Evolutionary conservation across 148 eudicot species (phyloP), one percentile per base, ranked within the genome.

Genomic region (Hydrangea macrophylla): DNA sequence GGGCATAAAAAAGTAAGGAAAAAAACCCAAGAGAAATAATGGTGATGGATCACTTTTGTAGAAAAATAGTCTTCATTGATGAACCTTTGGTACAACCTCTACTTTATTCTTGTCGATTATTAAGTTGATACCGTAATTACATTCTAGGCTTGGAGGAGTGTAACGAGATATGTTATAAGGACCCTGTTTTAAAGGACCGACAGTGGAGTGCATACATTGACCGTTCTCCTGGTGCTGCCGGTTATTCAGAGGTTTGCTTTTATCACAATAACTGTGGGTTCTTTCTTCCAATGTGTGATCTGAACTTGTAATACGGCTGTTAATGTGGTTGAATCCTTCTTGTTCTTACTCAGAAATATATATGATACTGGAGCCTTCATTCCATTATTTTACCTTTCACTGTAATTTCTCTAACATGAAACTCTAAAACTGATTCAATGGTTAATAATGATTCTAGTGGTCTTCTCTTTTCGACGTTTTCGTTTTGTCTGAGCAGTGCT

Each of bases 141-240:
- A 22, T 36, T 59, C 23, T 71, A 95, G 99, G 97, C 74, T 69
- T 84, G 79, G 85, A 66, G 15, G 86, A 65, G 40, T 91, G 99
- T 70, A 83, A 95, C 17, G 96, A 95, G 78, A 85, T 95, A 71
- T 95, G 99, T 73, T 91, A 85, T 45, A 95, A 95, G 86, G 97
- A 95, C 48, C 99, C 99, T 11, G 99, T 95, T 59, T 74, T 95
- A 17, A 89, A 95, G 83, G 96, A 95, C 76, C 82, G 66, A 73
- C 78, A 95, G 64, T 95, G 99, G 99, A 95, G 97, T 82, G 88
- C 99, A 74, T 95, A 74, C 76, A 95, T 91, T 75, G 99, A 95
- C 70, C 93, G 99, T 61, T 95, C 99, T 70, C 99, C 99, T 75
- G 99, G 97, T 69, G 72, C 90, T 75, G 86, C 75, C 27, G 80